Evolutionary conservation across 2,329 filamentous ascomycete species (phyloP).

Genomic region (Fusarium sp.): DNA sequence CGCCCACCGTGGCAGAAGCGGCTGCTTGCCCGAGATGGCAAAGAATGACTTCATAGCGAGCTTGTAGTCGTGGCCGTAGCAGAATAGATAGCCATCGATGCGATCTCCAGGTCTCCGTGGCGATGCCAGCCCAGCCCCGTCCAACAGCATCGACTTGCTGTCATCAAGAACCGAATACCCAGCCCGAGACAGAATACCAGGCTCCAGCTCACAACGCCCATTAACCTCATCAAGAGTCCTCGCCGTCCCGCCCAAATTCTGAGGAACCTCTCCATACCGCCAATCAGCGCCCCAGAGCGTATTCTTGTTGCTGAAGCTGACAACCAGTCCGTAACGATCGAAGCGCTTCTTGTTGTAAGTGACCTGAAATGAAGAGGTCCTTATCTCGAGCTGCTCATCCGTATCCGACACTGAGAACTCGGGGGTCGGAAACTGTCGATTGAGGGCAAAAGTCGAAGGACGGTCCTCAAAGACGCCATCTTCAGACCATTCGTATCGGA

Average conservation of each 20-base stretch:
- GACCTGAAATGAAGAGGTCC: conserved; percentile 65
- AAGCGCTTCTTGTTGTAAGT: conserved; percentile 69
- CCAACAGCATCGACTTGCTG: conserved; percentile 66
- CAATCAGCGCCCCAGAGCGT: conserved; percentile 52
- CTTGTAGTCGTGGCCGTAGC: conserved; percentile 67
- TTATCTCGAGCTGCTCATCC: conserved; percentile 62
- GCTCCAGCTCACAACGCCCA: conserved; percentile 60
- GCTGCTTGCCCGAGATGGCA: conserved; percentile 65
- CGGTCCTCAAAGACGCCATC: conserved; percentile 71
- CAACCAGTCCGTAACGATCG: conserved; percentile 59
- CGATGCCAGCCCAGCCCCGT: conserved; percentile 62
- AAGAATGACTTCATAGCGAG: conserved; percentile 65
- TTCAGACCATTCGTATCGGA: conserved; percentile 71
- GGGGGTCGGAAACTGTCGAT: conserved; percentile 56
- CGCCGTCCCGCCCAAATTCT: conserved; percentile 59
- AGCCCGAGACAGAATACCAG: conserved; percentile 60
- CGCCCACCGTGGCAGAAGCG: conserved; percentile 65
- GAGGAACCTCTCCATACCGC: conserved; percentile 58
- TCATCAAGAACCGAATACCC: conserved; percentile 67
- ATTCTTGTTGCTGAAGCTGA: conserved; percentile 55
- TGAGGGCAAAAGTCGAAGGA: conserved; percentile 70
- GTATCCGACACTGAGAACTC: conserved; percentile 60
- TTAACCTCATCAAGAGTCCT: conserved; percentile 66
- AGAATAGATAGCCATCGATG: conserved; percentile 69
- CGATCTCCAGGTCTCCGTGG: conserved; percentile 58